Base-by-base conservation (phyloP, 768 basidiomycete species). In the Gautieria morchelliformis region DNA sequence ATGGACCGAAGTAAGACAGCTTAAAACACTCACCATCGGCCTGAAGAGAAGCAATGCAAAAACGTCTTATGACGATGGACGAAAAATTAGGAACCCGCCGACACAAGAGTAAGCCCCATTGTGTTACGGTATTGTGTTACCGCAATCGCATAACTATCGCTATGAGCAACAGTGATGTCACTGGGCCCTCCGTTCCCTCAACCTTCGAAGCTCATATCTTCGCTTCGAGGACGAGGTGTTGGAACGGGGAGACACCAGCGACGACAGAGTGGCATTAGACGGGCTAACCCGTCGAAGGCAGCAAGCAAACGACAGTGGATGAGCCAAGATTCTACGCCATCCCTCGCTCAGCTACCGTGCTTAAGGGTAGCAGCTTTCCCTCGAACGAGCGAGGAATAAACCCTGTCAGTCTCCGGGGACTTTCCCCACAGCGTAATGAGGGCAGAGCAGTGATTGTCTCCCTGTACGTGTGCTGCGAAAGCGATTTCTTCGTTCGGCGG, bases 121-220 rank as follows among this genome's bases (percentile, higher is more conserved):
- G 15, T 22, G 56, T 57, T 30, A 57, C 56, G 47, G 56, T 35
- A 35, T 40, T 7, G 20, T 14, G 32, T 52, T 27, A 20, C 56
- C 47, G 56, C 56, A 57, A 57, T 57, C 56, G 56, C 56, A 57
- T 57, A 57, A 57, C 56, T 57, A n/a, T 57, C 11, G 8, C 46
- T 57, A 57, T 57, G 56, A 57, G 56, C 56, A 57, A 57, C 56
- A 30, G 22, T 33, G 24, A 32, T 22, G 17, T 30, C 32, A 17
- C 46, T 33, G 33, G 24, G 19, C 20, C 37, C 10, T 20, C 8
- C 45, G 44, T 19, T 35, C 30, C 19, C 45, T 27, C 37, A 35
- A 49, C 30, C 56, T 48, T 30, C 35, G 37, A 41, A 50, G 46
- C 56, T 57, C 56, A 41, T 57, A 33, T 57, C 56, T 57, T 57